Conservation (phyloP, 257 asterid genomes). For the Solanum chmielewskii region DNA sequence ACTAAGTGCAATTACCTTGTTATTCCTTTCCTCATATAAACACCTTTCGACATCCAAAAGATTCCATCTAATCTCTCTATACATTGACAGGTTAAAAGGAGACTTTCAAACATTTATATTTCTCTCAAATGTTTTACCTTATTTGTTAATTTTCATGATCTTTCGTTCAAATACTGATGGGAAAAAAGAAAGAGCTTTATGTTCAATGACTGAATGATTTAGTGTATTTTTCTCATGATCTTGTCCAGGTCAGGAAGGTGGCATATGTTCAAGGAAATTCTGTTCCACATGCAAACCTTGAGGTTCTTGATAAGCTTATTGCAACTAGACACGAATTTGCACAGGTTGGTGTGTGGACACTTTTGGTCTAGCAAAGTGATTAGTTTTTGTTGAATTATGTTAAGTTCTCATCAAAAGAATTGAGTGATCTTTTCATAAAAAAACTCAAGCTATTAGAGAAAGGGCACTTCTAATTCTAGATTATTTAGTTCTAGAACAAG, state of each 20-base stretch:
- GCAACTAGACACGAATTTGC: slow-evolving; percentile 88
- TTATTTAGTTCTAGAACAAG: neutral
- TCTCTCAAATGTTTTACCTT: neutral
- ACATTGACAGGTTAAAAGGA: neutral
- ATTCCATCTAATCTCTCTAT: neutral
- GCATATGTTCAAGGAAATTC: slow-evolving; percentile 81
- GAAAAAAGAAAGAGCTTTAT: neutral
- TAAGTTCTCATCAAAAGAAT: neutral
- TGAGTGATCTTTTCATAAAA: neutral
- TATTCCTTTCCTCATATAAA: neutral
- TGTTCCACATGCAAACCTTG: slow-evolving; percentile 67
- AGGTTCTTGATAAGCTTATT: slow-evolving; percentile 76
- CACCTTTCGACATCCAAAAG: neutral
- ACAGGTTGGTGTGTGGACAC: slow-evolving; percentile 40
- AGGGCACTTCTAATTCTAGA: neutral
- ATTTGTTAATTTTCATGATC: neutral
- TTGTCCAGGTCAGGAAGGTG: slow-evolving; percentile 71
- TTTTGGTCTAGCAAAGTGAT: neutral
- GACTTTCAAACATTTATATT: neutral
- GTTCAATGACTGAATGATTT: neutral
- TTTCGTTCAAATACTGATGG: neutral
- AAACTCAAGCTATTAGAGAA: neutral
- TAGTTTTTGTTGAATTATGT: neutral
- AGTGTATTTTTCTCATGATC: neutral
- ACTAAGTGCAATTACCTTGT: neutral